Conservation (phyloP, 768 basidiomycete genomes). For the Boletellus ananiceps region DNA sequence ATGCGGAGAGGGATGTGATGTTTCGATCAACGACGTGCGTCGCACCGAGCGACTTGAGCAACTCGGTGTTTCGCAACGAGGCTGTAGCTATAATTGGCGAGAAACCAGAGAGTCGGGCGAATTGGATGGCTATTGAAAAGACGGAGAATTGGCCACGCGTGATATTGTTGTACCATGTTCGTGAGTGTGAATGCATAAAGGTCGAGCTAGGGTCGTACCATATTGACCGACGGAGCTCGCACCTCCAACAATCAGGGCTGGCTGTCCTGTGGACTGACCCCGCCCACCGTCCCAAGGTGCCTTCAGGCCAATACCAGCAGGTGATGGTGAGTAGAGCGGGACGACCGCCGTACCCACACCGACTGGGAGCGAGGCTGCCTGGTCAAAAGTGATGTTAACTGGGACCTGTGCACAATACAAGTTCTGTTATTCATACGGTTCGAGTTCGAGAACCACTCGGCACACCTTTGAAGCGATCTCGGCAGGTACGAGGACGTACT, state of each 20-base stretch:
- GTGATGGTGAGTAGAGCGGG: conserved; percentile 29
- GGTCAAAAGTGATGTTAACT: conserved; percentile 31
- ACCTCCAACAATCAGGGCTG: conserved; percentile 36
- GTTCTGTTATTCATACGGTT: neutral
- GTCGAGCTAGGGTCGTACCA: conserved; percentile 21
- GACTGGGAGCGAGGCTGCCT: conserved; percentile 37
- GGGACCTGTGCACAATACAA: conserved; percentile 34
- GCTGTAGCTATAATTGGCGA: conserved; percentile 39
- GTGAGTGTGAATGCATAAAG: too few species aligned
- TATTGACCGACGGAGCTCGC: conserved; percentile 35
- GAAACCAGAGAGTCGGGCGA: conserved; percentile 33
- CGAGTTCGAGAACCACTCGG: neutral
- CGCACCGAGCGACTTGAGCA: conserved; percentile 35
- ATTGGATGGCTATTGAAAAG: conserved; percentile 30
- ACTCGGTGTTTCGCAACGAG: conserved; percentile 31
- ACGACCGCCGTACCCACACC: conserved; percentile 29
- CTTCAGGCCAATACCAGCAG: conserved; percentile 27
- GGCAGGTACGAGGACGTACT: conserved; percentile 22
- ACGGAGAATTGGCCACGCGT: too few species aligned
- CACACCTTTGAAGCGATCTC: conserved; percentile 18
- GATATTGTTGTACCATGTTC: too few species aligned
- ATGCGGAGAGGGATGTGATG: conserved; percentile 6
- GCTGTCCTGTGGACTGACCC: conserved; percentile 27
- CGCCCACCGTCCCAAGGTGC: conserved; percentile 34
- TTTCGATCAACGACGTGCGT: conserved; percentile 35